Evolutionary conservation across 148 eudicot genomes (phyloP), one percentile per base, ranked within the genome.

Genomic region (Rhododendron mucronatum): DNA sequence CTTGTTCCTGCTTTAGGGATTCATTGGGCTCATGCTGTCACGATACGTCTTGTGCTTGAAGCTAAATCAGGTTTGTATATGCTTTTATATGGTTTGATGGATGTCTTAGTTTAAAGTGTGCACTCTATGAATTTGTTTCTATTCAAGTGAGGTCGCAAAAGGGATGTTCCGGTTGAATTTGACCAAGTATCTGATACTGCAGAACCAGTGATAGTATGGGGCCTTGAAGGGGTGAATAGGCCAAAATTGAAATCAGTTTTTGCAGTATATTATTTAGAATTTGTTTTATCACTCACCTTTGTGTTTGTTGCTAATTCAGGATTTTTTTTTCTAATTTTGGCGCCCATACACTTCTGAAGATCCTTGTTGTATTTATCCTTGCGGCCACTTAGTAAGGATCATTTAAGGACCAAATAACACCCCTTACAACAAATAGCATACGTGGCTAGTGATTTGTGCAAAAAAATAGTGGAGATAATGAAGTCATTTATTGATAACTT

Each of bases 11-110:
- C 98, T 86, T 88, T 96, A 80, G 98, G 98, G 69, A 92, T 94
- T 82, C 92, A 90, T 80, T 94, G 98, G 98, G 96, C 96, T 61
- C 98, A 96, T 93, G 96, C 98, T 88, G 98, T 96, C 47, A 92
- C 92, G 85, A 88, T 96, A 78, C 94, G 98, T 84, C 95, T 96
- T 81, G 94, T 96, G 76, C 94, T 96, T 84, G 98, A 96, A 90
- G 81, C 92, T 86, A 90, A 87, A 86, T 92, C 96, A 92, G 97
- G 98, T 96, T 84, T 14, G 90, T 75, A 13, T 13, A 12, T 50
- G 37, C 67, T 81, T 80, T n/a, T 50, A 80, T 48, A 16, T 13
- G 30, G 14, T 47, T 26, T 50, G 20, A 4, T 81, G 65, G 67
- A 48, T 33, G 45, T 81, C 6, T 33, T 13, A 79, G 21, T 26